Evolutionary conservation across 352 stramenopile genomes (phyloP), one percentile per base, ranked within the genome.

Genomic region (Pythium angustatum): DNA sequence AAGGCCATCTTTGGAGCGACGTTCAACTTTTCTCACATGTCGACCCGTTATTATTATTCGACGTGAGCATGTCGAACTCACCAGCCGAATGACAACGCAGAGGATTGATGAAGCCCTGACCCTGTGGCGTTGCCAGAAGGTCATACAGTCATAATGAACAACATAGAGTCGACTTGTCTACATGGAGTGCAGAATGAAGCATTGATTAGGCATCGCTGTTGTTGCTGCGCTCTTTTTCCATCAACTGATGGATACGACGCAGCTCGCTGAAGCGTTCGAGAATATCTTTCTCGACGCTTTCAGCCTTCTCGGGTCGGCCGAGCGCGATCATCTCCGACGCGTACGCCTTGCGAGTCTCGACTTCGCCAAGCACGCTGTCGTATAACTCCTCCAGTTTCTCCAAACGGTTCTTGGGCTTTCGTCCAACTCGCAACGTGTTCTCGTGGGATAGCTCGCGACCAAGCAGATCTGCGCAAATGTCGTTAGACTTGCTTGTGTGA

Each of bases 1-100:
- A 76, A 87, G 51, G 64, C 82, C 34, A 47, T 94, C 19, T 90
- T 91, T 34, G 84, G 83, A 17, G 72, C 74, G 12, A 76, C 71
- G 49, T 76, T 90, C 63, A 94, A 94, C 69, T 78, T 88, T 44
- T 77, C 73, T 30, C 76, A 86, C 68, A 80, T 94, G 41, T 93
- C 85, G 17, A 81, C 69, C 34, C 63, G 75, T 28, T 94, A 94
- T 85, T 94, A 94, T 84, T 94, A 94, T 87, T 73, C 74, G 28
- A 58, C 50, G 24, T 58, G 15, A 58, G n/a, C 30, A 43, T 17
- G 36, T n/a, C 36, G 11, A 19, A 17, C n/a, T 10, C 36, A 43
- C 4, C 36, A 17, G 4, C 36, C 36, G 14, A 10, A 7, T 43
- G 36, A 17, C 34, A 41, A 11, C 34, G 34, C 19, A 15, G 34